A percentile compares a stretch with the other conserved stretches of the same genome.
Conservation (phyloP, 768 basidiomycete genomes). For the Boletus subcaerulescens region DNA sequence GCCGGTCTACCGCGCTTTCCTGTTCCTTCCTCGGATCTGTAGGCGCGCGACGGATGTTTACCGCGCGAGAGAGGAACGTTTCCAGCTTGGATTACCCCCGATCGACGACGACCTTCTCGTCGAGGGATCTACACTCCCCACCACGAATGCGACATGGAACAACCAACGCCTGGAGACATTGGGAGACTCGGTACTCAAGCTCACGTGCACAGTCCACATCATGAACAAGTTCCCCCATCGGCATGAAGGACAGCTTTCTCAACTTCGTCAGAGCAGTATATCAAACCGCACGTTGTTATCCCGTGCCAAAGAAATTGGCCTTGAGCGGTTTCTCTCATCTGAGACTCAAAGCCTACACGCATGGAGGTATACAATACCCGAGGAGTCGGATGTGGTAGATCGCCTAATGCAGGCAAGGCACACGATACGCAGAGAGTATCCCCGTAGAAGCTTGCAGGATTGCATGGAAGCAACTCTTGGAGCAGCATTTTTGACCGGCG, state of each 20-base stretch:
- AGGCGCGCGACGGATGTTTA: slow-evolving; percentile 65
- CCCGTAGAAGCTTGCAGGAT: slow-evolving; percentile 76
- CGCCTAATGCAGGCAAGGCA: slow-evolving; percentile 27
- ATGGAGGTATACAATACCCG: slow-evolving; percentile 56
- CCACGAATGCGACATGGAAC: slow-evolving; percentile 58
- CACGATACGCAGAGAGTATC: slow-evolving; percentile 45
- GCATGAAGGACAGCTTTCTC: slow-evolving; percentile 81
- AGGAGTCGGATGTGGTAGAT: slow-evolving; percentile 36
- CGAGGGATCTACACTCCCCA: slow-evolving; percentile 76
- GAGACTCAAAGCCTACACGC: slow-evolving; percentile 50
- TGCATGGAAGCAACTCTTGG: slow-evolving; percentile 87
- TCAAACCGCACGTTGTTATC: slow-evolving; percentile 69
- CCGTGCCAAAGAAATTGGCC: slow-evolving; percentile 59
- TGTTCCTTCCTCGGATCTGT: slow-evolving; percentile 62
- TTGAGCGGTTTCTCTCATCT: slow-evolving; percentile 62
- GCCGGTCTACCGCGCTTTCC: slow-evolving; percentile 49
- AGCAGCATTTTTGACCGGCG: slow-evolving; percentile 70
- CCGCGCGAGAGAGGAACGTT: slow-evolving; percentile 50
- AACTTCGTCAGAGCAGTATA: slow-evolving; percentile 60
- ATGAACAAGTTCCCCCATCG: slow-evolving; percentile 73
- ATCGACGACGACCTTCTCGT: slow-evolving; percentile 56
- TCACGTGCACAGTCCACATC: slow-evolving; percentile 72
- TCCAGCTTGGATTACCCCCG: slow-evolving; percentile 58
- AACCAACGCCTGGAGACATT: slow-evolving; percentile 88
- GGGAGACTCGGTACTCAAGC: slow-evolving; percentile 79